A percentile compares a stretch with the other conserved stretches of the same genome.
These are phyloP conservation scores for Monosporascus sp. DNA, from an alignment of 2,329 filamentous ascomycete genomes.

Conservation along the genomic window DNA sequence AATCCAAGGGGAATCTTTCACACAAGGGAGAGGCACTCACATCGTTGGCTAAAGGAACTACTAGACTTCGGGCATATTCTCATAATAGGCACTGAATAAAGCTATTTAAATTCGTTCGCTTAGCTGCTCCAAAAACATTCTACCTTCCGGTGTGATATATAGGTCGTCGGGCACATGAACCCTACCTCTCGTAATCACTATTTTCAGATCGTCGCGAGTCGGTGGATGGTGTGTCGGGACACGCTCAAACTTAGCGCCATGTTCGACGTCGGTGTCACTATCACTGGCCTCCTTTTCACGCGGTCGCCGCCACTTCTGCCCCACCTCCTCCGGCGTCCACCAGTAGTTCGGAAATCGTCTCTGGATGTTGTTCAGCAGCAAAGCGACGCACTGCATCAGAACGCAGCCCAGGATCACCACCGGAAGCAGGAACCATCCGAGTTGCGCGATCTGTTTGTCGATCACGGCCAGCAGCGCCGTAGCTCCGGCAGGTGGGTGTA, in stretches of 20 bases:
- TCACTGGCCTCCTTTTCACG: neutral
- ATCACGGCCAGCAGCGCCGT: constrained; percentile 66
- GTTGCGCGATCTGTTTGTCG: constrained; percentile 42
- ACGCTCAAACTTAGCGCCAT: constrained; percentile 7
- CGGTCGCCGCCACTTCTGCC: constrained; percentile 1
- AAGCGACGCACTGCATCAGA: constrained; percentile 57
- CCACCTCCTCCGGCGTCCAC: constrained; percentile 49
- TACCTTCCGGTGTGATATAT: constrained; percentile 11
- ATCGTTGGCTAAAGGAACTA: too few species aligned
- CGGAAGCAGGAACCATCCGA: constrained; percentile 67
- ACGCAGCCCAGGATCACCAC: constrained; percentile 54
- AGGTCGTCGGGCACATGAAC: constrained; percentile 7
- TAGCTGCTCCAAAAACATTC: constrained; percentile 9
- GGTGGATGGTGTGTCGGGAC: constrained; percentile 1
- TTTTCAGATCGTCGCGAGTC: too few species aligned
- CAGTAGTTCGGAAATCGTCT: constrained; percentile 64
- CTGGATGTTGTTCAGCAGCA: constrained; percentile 66
- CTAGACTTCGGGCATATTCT: too few species aligned
- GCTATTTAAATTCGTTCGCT: constrained; percentile 3
- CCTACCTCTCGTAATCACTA: constrained; percentile 7
- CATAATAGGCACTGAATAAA: too few species aligned
- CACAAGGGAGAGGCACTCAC: too few species aligned
- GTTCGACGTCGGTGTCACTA: constrained; percentile 7
- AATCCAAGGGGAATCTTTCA: too few species aligned
- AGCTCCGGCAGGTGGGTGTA: constrained; percentile 70